Evolutionary conservation across 148 eudicot species (phyloP).

Genomic region (Amaranthus hypochondriacus): DNA sequence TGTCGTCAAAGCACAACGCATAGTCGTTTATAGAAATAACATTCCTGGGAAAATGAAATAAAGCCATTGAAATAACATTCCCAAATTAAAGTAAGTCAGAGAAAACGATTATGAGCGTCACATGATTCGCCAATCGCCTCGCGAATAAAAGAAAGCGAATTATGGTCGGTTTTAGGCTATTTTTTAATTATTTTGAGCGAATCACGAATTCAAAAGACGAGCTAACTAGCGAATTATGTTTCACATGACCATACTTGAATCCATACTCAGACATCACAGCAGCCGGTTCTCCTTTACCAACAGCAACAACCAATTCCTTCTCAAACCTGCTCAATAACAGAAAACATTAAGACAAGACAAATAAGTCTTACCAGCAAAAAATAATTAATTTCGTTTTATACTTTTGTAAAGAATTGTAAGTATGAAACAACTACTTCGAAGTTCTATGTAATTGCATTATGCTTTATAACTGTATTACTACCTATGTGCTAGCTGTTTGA

Average conservation of each 20-base stretch:
- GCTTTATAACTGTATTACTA: slow-evolving; percentile 9
- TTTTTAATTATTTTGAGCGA: no score
- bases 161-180: no score
- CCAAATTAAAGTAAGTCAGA: neutral
- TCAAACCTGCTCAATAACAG: slow-evolving; percentile 42
- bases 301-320: slow-evolving; percentile 68
- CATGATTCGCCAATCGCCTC: no score
- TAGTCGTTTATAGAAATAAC: slow-evolving; percentile 81
- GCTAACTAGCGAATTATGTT: no score
- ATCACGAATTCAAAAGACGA: no score
- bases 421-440: neutral
- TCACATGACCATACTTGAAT: slow-evolving; percentile 51
- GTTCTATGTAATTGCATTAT: neutral
- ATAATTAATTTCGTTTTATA: neutral
- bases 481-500: slow-evolving; percentile 62
- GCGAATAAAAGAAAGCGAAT: no score
- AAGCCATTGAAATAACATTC: neutral
- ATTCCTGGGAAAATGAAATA: slow-evolving; percentile 41
- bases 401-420: neutral
- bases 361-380: slow-evolving; percentile 3
- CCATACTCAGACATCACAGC: slow-evolving; percentile 82
- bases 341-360: neutral
- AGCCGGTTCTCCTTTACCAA: slow-evolving; percentile 95
- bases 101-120: no score
- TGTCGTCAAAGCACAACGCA: slow-evolving; percentile 72